Conservation (phyloP, 495 filamentous ascomycete genomes). For the Aspergillus conjunctus region DNA sequence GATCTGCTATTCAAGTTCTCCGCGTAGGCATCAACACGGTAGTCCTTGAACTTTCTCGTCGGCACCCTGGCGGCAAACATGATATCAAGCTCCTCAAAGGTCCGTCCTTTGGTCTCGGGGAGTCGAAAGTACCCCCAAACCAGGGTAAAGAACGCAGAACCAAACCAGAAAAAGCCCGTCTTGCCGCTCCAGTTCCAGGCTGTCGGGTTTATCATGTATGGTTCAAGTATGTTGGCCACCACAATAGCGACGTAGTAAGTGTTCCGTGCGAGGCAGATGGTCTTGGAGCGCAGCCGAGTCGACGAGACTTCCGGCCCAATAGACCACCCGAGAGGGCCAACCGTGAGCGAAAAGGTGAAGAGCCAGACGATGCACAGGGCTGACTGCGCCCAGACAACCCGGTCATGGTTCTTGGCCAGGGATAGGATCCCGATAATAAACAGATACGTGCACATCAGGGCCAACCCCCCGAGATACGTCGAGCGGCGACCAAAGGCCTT, state of each 20-base stretch:
- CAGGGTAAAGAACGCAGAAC: conserved; percentile 41
- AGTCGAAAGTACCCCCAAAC: conserved; percentile 57
- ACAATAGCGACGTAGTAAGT: conserved; percentile 58
- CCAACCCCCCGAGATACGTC: conserved; percentile 54
- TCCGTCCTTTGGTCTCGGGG: conserved; percentile 61
- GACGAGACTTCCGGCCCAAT: conserved; percentile 63
- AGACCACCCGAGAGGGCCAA: conserved; percentile 64
- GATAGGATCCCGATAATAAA: conserved; percentile 62
- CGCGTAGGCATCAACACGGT: conserved; percentile 27
- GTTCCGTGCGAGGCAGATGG: conserved; percentile 61
- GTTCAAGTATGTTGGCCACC: conserved; percentile 62
- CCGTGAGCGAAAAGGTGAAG: conserved; percentile 56
- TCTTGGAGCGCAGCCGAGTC: conserved; percentile 60
- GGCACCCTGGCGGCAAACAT: conserved; percentile 53
- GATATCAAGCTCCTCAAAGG: conserved; percentile 59
- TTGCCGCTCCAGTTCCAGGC: conserved; percentile 64
- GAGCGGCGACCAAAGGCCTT: conserved; percentile 55
- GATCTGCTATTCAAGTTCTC: conserved; percentile 44
- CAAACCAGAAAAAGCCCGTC: conserved; percentile 66
- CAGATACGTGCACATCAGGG: conserved; percentile 49
- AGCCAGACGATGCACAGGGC: conserved; percentile 59
- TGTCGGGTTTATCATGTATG: conserved; percentile 66
- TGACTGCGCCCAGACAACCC: conserved; percentile 51
- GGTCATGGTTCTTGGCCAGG: conserved; percentile 42
- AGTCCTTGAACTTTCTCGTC: conserved; percentile 28